Evolutionary conservation across 2,329 filamentous ascomycete genomes (phyloP).

Genomic region (Hypoxylon sp.): DNA sequence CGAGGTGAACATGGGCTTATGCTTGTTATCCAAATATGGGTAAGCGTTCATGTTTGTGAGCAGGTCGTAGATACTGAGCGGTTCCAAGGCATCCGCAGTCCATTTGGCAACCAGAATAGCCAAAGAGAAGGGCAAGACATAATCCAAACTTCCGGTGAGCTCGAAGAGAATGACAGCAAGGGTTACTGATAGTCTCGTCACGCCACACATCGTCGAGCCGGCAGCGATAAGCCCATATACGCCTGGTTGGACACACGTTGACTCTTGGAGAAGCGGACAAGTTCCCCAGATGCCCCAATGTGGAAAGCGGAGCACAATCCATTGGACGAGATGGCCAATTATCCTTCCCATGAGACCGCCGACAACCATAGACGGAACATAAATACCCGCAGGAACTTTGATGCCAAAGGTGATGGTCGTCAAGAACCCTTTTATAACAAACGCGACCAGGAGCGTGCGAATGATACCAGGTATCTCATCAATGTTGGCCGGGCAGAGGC

Average conservation of each 20-base stretch:
- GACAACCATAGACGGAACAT: constrained; percentile 98
- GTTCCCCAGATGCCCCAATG: constrained; percentile 78
- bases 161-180: constrained; percentile 96
- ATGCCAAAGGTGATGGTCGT: constrained; percentile 95
- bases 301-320: constrained; percentile 79
- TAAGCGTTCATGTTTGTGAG: constrained; percentile 98
- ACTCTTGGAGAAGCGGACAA: constrained; percentile 77
- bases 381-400: constrained; percentile 96
- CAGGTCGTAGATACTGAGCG: constrained; percentile 93
- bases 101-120: constrained; percentile 96
- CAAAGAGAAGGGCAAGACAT: constrained; percentile 93
- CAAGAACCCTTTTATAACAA: constrained; percentile 88
- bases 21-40: constrained; percentile 96
- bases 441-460: constrained; percentile 77
- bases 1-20: constrained; percentile 89
- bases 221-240: constrained; percentile 96
- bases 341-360: constrained; percentile 91
- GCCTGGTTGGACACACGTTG: constrained; percentile 93
- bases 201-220: constrained; percentile 97
- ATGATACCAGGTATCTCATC: constrained; percentile 86
- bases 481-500: constrained; percentile 78
- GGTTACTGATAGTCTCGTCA: constrained; percentile 92
- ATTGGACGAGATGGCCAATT: constrained; percentile 87
- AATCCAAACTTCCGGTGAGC: constrained; percentile 92
- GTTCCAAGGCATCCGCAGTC: constrained; percentile 96